Evolutionary conservation across 176 grass and related monocot species (phyloP).

Genomic region (Oryza glumipatula): DNA sequence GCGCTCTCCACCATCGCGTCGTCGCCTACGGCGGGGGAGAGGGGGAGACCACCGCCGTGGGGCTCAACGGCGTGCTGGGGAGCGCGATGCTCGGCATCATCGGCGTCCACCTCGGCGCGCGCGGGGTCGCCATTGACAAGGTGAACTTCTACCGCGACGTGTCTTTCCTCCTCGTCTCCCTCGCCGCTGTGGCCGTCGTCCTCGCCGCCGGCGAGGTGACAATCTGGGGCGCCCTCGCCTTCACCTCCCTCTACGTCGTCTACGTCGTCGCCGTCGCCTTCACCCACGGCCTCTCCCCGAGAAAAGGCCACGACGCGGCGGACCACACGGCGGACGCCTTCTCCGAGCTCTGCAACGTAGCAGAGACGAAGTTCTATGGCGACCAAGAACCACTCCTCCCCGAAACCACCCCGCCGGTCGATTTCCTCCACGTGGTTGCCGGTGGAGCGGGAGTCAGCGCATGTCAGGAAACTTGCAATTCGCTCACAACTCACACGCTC

Average conservation of each 20-base stretch:
- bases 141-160: slow-evolving; percentile 63
- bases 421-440: too few relatives aligned
- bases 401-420: background rate
- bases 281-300: slow-evolving; percentile 29
- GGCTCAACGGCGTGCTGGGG: slow-evolving; percentile 68
- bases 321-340: background rate
- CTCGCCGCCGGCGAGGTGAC: slow-evolving; percentile 54
- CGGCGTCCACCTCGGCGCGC: slow-evolving; percentile 38
- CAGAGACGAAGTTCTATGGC: background rate
- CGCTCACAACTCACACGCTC: too few relatives aligned
- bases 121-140: slow-evolving; percentile 38
- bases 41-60: slow-evolving; percentile 25
- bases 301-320: slow-evolving; percentile 6
- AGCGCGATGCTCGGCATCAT: slow-evolving; percentile 68
- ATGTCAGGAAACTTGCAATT: too few relatives aligned
- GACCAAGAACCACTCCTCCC: background rate
- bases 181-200: slow-evolving; percentile 37
- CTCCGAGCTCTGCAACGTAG: slow-evolving; percentile 17
- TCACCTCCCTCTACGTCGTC: slow-evolving; percentile 62
- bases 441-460: too few relatives aligned
- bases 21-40: background rate
- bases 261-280: slow-evolving; percentile 66
- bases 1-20: slow-evolving; percentile 40
- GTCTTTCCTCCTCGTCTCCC: slow-evolving; percentile 56
- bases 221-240: slow-evolving; percentile 50